These are phyloP conservation scores for Rhododendron kiyosumense DNA, from an alignment of 148 eudicot species.

Conservation along the genomic window DNA sequence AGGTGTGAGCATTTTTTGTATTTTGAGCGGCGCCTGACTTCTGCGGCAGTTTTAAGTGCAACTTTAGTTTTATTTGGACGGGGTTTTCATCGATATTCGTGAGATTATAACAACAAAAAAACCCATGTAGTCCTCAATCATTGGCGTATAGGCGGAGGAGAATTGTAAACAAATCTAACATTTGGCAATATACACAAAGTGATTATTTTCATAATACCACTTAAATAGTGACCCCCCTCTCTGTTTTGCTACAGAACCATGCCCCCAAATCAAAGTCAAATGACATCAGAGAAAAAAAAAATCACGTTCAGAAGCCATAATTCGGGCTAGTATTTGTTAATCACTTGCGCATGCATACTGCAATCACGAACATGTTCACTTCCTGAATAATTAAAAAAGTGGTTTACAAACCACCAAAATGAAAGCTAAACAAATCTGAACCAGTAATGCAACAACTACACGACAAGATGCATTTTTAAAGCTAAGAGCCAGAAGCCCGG, in stretches of 20 bases:
- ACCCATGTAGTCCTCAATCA: no score
- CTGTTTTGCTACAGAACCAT: no score
- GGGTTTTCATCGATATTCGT: background rate
- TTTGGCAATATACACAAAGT: no score
- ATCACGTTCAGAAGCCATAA: background rate
- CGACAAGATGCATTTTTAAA: background rate
- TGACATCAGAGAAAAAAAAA: background rate
- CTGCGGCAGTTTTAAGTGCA: slow-evolving; percentile 10
- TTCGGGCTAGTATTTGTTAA: no score
- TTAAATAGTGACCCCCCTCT: no score
- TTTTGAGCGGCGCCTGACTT: background rate
- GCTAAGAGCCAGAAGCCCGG: background rate
- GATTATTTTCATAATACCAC: no score
- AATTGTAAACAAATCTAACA: accelerated
- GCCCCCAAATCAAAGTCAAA: background rate
- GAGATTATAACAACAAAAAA: background rate
- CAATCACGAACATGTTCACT: background rate
- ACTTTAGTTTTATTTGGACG: slow-evolving; percentile 12
- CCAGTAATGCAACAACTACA: background rate
- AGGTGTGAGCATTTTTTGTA: background rate
- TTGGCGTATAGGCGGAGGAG: no score
- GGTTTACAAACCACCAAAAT: background rate
- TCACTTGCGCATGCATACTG: background rate
- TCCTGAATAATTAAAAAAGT: background rate
- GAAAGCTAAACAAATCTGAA: background rate